Conservation (phyloP, 495 filamentous ascomycete species). For the Xanthoparmelia taractica region DNA sequence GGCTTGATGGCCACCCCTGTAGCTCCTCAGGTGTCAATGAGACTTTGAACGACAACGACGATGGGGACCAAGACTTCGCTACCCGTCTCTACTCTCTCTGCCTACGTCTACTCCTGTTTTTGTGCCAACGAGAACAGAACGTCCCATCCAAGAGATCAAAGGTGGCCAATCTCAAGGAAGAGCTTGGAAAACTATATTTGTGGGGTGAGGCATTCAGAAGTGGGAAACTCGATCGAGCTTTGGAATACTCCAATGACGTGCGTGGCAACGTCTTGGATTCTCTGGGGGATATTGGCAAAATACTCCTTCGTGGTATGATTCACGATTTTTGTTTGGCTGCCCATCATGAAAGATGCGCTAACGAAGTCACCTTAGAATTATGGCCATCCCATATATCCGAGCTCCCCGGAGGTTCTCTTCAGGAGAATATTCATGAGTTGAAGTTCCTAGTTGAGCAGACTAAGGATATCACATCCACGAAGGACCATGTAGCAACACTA, state of each 20-base stretch:
- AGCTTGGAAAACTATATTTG: conserved; percentile 24
- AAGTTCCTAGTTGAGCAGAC: background rate
- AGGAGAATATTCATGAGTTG: background rate
- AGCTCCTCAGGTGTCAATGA: background rate
- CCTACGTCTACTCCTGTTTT: background rate
- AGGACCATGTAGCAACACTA: background rate
- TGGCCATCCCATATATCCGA: background rate
- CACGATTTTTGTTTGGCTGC: background rate
- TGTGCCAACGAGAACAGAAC: conserved; percentile 1
- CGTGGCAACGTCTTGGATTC: conserved; percentile 13
- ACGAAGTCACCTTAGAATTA: background rate
- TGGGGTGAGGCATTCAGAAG: conserved; percentile 26
- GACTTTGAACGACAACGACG: background rate
- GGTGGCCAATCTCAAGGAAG: conserved; percentile 14
- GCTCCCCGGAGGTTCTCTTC: background rate
- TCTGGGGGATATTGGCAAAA: conserved; percentile 15
- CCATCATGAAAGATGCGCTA: background rate
- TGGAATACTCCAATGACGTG: conserved; percentile 24
- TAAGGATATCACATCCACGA: background rate
- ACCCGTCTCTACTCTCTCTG: conserved; percentile 11
- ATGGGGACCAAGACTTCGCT: conserved; percentile 1
- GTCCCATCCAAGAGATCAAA: too few species aligned
- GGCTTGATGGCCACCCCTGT: background rate
- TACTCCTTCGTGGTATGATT: conserved; percentile 6
- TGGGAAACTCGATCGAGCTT: conserved; percentile 23